A percentile compares a stretch with the other conserved stretches of the same genome.
phyloP scores from a whole-genome alignment of 768 basidiomycete genomes.

The Pholiota molesta region DNA sequence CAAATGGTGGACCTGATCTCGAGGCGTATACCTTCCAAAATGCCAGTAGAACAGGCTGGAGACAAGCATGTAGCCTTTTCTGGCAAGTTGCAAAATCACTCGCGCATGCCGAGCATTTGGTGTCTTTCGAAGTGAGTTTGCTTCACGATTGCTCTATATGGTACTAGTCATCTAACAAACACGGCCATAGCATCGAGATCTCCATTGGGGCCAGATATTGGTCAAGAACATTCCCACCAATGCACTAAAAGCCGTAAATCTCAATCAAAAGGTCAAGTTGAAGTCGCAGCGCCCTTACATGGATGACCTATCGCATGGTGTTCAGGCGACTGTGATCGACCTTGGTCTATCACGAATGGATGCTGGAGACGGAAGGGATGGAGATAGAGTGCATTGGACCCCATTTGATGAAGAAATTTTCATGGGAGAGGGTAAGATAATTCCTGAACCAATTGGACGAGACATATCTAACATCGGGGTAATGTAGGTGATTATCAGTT shows the following conservation, averaged over 20 bases:
- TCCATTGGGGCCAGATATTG: conserved; percentile 98
- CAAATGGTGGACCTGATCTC: conserved; percentile 89
- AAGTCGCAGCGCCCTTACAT: conserved; percentile 44
- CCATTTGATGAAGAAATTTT: conserved; percentile 89
- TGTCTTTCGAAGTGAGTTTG: conserved; percentile 81
- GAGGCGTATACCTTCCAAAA: conserved; percentile 78
- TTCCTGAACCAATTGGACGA: not conserved
- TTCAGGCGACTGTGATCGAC: conserved; percentile 89
- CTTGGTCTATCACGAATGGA: conserved; percentile 90
- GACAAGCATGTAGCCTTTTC: conserved; percentile 85
- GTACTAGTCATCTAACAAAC: conserved; percentile 1
- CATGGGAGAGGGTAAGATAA: conserved; percentile 76
- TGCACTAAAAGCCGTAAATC: conserved; percentile 36
- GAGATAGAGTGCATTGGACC: conserved; percentile 67
- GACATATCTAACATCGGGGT: not conserved
- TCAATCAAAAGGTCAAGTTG: conserved; percentile 33
- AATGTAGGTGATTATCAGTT: conserved; percentile 88
- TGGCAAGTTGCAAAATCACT: conserved; percentile 87
- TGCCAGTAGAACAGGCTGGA: conserved; percentile 68
- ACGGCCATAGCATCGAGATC: conserved; percentile 84
- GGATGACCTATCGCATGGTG: conserved; percentile 69
- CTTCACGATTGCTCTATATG: not conserved
- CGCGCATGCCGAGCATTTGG: conserved; percentile 76
- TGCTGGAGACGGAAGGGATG: conserved; percentile 48
- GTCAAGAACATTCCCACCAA: conserved; percentile 55